Percentiles rank a stretch among this genome's conserved stretches.
Evolutionary conservation across 1,284 basidiomycete species (phyloP).

Genomic region (Sanguinoderma infundibulare): DNA sequence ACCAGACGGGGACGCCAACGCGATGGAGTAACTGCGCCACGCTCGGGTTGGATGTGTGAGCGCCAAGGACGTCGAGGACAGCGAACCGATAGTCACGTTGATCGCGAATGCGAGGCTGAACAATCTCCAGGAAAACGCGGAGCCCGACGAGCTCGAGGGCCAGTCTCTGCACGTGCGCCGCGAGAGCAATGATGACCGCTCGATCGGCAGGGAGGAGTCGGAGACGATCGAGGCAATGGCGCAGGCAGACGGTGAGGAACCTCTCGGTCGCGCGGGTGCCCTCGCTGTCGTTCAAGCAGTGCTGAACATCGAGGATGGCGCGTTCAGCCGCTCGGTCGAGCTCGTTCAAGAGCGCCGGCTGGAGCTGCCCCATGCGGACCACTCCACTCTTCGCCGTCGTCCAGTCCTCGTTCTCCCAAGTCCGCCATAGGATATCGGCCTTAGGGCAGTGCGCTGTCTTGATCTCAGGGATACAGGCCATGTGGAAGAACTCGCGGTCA

Average conservation of each 20-base stretch:
- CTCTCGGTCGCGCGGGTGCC: not conserved
- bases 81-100: not conserved
- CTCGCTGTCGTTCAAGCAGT: not conserved
- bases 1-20: not conserved
- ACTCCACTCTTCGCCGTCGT: not conserved
- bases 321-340: not conserved
- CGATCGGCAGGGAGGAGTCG: not conserved
- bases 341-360: not conserved
- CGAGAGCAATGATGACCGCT: not conserved
- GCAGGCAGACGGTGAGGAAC: too few species aligned
- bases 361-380: not conserved
- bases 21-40: not conserved
- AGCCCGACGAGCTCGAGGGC: not conserved
- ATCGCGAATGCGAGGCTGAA: not conserved
- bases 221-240: not conserved
- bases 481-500: not conserved
- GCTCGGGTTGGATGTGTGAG: not conserved
- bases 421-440: not conserved
- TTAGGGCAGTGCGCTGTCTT: not conserved
- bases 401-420: not conserved
- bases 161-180: not conserved
- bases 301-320: not conserved
- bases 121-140: not conserved
- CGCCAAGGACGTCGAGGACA: not conserved
- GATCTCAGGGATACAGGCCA: not conserved